These are phyloP conservation scores for Acanthamoeba healyi DNA, from an alignment of 208 protist genomes.

Conservation along the genomic window DNA sequence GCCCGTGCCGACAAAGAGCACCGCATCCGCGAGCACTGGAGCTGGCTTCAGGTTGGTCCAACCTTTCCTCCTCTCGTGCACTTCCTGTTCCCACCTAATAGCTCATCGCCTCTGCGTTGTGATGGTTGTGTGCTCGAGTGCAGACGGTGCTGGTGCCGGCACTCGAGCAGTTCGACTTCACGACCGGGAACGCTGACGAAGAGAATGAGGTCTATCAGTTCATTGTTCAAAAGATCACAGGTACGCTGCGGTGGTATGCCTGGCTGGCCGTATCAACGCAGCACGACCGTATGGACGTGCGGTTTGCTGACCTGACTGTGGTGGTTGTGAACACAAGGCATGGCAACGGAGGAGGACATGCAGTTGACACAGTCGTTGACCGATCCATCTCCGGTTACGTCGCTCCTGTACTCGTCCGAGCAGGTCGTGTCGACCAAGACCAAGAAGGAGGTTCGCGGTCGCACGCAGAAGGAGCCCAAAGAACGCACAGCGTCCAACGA, in stretches of 20 bases:
- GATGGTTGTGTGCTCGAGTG: no score
- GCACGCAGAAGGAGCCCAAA: background rate
- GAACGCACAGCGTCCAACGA: conserved; percentile 11
- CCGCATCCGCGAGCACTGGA: conserved; percentile 32
- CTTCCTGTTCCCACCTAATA: background rate
- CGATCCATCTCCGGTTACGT: background rate
- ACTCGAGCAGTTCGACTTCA: conserved; percentile 48
- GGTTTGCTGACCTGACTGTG: no score
- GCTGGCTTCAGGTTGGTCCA: conserved; percentile 61
- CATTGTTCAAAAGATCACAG: conserved; percentile 49
- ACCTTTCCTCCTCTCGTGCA: background rate
- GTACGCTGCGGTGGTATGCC: background rate
- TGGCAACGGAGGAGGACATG: conserved; percentile 65
- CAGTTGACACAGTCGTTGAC: conserved; percentile 4
- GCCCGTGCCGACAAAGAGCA: conserved; percentile 44
- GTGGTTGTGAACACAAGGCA: no score
- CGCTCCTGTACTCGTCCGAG: background rate
- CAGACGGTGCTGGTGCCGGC: conserved; percentile 42
- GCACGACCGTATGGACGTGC: no score
- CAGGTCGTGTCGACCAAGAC: conserved; percentile 25
- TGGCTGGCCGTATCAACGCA: background rate
- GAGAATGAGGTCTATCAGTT: conserved; percentile 69
- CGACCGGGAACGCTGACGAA: conserved; percentile 28
- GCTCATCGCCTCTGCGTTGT: no score
- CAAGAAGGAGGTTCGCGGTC: background rate